Base-by-base conservation (phyloP, 495 filamentous ascomycete genomes). In the Podospora sp. region DNA sequence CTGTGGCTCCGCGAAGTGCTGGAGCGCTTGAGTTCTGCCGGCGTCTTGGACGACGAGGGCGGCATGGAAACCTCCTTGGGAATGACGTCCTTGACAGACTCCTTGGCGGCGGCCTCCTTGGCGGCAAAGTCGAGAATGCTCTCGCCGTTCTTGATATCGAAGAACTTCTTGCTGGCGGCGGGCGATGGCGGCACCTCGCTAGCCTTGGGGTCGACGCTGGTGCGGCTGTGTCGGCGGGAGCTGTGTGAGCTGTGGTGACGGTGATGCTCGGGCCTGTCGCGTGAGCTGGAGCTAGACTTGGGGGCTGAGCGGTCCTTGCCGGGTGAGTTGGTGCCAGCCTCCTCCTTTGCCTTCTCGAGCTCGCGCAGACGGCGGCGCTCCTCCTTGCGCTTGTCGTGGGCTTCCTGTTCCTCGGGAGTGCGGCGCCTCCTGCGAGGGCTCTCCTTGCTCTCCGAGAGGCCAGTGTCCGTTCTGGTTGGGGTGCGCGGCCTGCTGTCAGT, bases 351-450 rank as follows among this genome's bases (percentile, higher is more conserved):
- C 53, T 70, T 72, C 57, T 77, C 76, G 12, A 65, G 56, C 53
- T 76, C 74, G 27, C 71, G 66, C 21, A 71, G 71, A 29, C 70
- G 74, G 25, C 75, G 75, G 3, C 74, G 74, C 63, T 69, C 77
- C 66, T 75, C 79, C 73, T 77, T 83, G 40, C 78, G 78, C 69
- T 68, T 76, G 14, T 82, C 80, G 65, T 81, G 79, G 16, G 76
- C 78, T 27, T 73, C 76, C 65, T 81, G 80, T 63, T 82, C 79
- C 68, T 83, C 80, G 3, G 79, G 76, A 6, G 79, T 81, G 56
- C 81, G 80, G 40, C 26, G 53, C 14, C 26, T 40, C n/a, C 55
- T 55, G 65, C 12, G 76, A 74, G 36, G 73, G 73, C 49, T 67
- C 55, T 73, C 46, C 69, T 74, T 73, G 24, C 76, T 76, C 56